A percentile compares a stretch with the other conserved stretches of the same genome.
These are phyloP conservation scores for Hygrocybe punicea DNA, from an alignment of 768 basidiomycete genomes.

Conservation along the genomic window DNA sequence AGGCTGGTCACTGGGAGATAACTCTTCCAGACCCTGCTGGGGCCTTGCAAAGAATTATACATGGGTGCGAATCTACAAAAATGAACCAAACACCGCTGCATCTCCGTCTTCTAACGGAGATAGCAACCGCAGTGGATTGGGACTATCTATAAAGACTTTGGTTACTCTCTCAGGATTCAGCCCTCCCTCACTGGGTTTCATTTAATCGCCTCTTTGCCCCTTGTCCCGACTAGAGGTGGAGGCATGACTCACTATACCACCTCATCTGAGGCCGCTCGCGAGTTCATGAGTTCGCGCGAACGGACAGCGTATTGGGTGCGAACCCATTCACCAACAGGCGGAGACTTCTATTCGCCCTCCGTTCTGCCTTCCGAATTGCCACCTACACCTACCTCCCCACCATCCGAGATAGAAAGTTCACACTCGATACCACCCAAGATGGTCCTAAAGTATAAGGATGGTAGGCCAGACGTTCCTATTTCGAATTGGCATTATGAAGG, in stretches of 20 bases:
- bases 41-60: conserved; percentile 22
- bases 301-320: conserved; percentile 66
- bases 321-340: conserved; percentile 36
- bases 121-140: conserved; percentile 4
- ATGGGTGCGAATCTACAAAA: conserved; percentile 21
- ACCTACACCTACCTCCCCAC: conserved; percentile 37
- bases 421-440: conserved; percentile 65
- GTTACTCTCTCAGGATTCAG: conserved; percentile 4
- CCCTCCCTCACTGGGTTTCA: conserved; percentile 26
- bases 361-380: conserved; percentile 49
- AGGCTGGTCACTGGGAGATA: not conserved
- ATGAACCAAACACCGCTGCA: conserved; percentile 27
- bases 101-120: conserved; percentile 3
- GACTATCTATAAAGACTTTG: conserved; percentile 4
- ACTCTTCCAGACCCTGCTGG: not conserved
- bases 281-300: conserved; percentile 56
- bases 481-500: conserved; percentile 40
- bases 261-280: conserved; percentile 55
- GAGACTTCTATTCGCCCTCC: conserved; percentile 55
- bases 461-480: conserved; percentile 62
- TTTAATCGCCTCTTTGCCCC: conserved; percentile 6
- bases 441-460: conserved; percentile 65
- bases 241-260: conserved; percentile 64
- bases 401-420: conserved; percentile 49
- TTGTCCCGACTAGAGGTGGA: too few species aligned